Conservation (phyloP, 129 eudicot genomes). For the Flaveria linearis region DNA sequence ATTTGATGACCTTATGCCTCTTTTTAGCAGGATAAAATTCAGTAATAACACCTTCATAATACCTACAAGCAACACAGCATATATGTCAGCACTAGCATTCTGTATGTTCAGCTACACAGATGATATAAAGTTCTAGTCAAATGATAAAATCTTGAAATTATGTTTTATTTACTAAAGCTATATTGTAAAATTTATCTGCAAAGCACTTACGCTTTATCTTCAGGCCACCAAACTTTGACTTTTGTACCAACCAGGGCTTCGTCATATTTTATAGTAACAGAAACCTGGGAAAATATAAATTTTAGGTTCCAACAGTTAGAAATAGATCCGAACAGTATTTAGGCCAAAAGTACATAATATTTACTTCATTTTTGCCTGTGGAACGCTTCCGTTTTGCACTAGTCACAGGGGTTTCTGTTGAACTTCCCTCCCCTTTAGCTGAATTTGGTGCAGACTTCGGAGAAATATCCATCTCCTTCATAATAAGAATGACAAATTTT, state of each 20-base stretch:
- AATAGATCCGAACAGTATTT: constrained; percentile 4
- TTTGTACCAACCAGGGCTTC: constrained; percentile 60
- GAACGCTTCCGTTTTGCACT: constrained; percentile 72
- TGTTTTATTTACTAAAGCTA: background rate
- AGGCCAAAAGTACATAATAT: background rate
- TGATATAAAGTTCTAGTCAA: background rate
- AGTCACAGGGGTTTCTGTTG: constrained; percentile 46
- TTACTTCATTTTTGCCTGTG: constrained; percentile 56
- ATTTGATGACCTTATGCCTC: constrained; percentile 64
- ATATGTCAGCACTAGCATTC: constrained; percentile 18
- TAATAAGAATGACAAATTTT: background rate
- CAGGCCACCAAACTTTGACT: constrained; percentile 94
- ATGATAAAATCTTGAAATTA: background rate
- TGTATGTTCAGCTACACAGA: background rate
- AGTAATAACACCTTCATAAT: constrained; percentile 64
- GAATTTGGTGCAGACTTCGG: constrained; percentile 53
- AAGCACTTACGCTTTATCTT: constrained; percentile 61
- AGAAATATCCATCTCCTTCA: constrained; percentile 56
- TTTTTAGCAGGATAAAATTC: constrained; percentile 55
- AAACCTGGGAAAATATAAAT: constrained; percentile 41
- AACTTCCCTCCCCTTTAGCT: constrained; percentile 49
- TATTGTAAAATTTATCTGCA: background rate
- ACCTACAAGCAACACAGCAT: constrained; percentile 48
- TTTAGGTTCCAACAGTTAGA: constrained; percentile 4
- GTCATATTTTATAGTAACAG: constrained; percentile 40